Percentiles rank a stretch among this genome's conserved stretches.
These are phyloP conservation scores for Hericium erinaceus DNA, from an alignment of 768 basidiomycete genomes.

Conservation along the genomic window DNA sequence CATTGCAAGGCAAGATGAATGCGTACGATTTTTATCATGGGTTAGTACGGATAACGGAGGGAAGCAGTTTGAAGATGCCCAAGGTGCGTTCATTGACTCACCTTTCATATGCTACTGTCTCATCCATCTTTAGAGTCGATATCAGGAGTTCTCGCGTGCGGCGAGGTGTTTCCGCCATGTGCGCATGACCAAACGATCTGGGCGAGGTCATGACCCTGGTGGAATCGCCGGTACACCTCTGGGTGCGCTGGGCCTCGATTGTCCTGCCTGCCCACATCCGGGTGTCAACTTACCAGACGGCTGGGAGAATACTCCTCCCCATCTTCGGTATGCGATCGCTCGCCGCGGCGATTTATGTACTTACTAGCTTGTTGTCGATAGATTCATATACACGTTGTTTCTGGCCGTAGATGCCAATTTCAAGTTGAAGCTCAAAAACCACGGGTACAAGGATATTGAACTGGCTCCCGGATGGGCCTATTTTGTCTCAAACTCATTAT, in stretches of 20 bases:
- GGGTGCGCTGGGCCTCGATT: conserved; percentile 3
- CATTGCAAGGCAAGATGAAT: conserved; percentile 1
- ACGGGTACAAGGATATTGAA: neutral
- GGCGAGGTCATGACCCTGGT: conserved; percentile 2
- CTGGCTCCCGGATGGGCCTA: neutral
- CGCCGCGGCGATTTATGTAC: neutral
- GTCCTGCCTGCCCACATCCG: conserved; percentile 7
- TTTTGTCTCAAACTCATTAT: neutral
- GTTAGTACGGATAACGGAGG: neutral
- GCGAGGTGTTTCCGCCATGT: neutral
- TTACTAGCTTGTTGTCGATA: neutral
- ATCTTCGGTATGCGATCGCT: neutral
- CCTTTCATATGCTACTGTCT: neutral
- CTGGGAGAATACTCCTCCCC: neutral
- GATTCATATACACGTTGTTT: neutral
- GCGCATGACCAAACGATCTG: neutral
- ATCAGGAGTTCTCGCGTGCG: neutral
- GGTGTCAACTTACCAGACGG: conserved; percentile 1
- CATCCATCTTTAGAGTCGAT: neutral
- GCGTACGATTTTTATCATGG: conserved; percentile 3
- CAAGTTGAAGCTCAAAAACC: neutral
- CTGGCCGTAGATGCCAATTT: conserved; percentile 5
- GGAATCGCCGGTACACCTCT: neutral
- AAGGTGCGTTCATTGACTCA: neutral
- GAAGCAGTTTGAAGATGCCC: neutral